Evolutionary conservation across 371 early-diverging fungal species (phyloP).

Genomic region (Mortierella sp.): DNA sequence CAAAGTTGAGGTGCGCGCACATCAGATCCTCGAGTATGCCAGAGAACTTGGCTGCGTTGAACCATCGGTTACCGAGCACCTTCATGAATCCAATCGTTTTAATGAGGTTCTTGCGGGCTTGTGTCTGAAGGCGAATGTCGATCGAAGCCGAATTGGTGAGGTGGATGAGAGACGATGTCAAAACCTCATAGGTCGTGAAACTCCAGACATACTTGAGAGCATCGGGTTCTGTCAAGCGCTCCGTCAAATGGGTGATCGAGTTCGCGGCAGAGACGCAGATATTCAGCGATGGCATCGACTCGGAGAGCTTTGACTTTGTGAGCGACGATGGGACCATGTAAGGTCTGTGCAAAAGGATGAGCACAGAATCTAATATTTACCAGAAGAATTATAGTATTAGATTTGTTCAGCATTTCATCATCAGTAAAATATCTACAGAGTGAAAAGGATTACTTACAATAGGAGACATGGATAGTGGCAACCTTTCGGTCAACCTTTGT

Average conservation of each 20-base stretch:
- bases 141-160: conserved; percentile 56
- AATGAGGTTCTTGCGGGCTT: conserved; percentile 52
- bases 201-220: conserved; percentile 28
- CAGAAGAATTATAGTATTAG: not conserved
- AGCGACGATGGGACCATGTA: conserved; percentile 61
- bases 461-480: conserved; percentile 49
- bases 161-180: conserved; percentile 47
- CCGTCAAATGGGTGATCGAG: conserved; percentile 44
- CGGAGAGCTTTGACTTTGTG: conserved; percentile 49
- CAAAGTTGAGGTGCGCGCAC: conserved; percentile 48
- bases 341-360: conserved; percentile 71
- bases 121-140: conserved; percentile 44
- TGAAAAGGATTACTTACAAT: conserved; percentile 31
- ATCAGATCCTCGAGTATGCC: conserved; percentile 48
- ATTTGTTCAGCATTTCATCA: not conserved
- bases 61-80: conserved; percentile 36
- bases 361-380: conserved; percentile 56
- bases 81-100: conserved; percentile 26
- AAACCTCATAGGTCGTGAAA: conserved; percentile 43
- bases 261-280: conserved; percentile 57
- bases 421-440: not conserved
- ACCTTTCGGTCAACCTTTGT: conserved; percentile 38
- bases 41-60: conserved; percentile 47
- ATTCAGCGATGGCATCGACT: conserved; percentile 56
- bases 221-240: conserved; percentile 19